Evolutionary conservation across 768 basidiomycete species (phyloP), one percentile per base, ranked within the genome.

Genomic region (Kwoniella bestiolae): DNA sequence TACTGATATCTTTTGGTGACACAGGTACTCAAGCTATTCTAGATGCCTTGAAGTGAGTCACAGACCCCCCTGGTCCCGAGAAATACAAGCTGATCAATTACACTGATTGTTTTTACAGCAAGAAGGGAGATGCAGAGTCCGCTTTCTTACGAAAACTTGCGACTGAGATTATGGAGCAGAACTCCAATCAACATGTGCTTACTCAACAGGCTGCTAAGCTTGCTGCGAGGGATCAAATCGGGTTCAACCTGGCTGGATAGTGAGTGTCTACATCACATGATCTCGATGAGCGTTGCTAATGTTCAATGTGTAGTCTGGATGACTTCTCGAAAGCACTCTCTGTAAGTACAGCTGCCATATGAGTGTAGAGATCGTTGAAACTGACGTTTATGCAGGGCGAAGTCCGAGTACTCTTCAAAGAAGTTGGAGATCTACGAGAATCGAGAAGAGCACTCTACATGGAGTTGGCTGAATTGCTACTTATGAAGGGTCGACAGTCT

Each of bases 251-350:
- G 34, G 73, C 75, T 34, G 80, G 80, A 64, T 79, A 81, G 72
- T 77, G 50, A 73, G 73, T 72, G n/a, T n/a, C n/a, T n/a, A n/a
- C n/a, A n/a, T n/a, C n/a, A n/a, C n/a, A n/a, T n/a, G n/a, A n/a
- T n/a, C n/a, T n/a, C n/a, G n/a, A 28, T 21, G 52, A 16, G 25
- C 28, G 25, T 45, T 56, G 25, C 51, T 25, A n/a, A 4, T 18
- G 1, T 18, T 26, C 3, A 11, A 9, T 26, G 26, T 1, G 3
- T 32, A 76, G 75, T 60, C 41, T 81, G 44, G 80, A 81, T 56
- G 80, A 81, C 61, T 81, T 81, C 68, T 78, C 78, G 32, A 79
- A 79, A 55, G 74, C 77, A 2, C 66, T 81, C 25, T 79, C 80
- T 12, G 79, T 80, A 50, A 69, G 79, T 65, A 28, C 25, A 26